phyloP scores from a whole-genome alignment of 306 rosid species.

The Ormosia emarginata region DNA sequence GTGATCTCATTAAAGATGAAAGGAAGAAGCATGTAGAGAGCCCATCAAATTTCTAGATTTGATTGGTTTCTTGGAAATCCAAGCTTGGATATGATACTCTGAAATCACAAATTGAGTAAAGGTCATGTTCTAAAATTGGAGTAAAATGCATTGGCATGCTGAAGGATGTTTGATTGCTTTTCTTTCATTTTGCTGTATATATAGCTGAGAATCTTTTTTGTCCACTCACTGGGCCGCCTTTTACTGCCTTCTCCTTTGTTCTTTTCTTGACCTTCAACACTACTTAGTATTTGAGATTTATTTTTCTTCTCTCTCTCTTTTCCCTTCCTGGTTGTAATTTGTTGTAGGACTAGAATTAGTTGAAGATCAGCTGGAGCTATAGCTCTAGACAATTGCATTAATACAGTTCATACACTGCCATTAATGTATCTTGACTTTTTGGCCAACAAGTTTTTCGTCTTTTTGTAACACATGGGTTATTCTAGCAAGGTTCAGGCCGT shows the following conservation, averaged over 20 bases:
- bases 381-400: conserved; percentile 14
- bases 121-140: conserved; percentile 18
- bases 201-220: conserved; percentile 26
- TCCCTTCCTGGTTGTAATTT: conserved; percentile 8
- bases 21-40: conserved; percentile 73
- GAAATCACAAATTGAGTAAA: conserved; percentile 13
- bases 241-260: conserved; percentile 8
- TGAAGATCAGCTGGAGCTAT: conserved; percentile 8
- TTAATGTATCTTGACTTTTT: conserved; percentile 15
- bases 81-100: not conserved
- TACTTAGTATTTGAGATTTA: conserved; percentile 22
- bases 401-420: conserved; percentile 11
- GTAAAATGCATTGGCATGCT: conserved; percentile 12
- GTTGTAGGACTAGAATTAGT: conserved; percentile 23
- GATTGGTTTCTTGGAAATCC: conserved; percentile 20
- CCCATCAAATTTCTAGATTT: conserved; percentile 60
- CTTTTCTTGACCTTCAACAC: conserved; percentile 15
- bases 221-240: not conserved
- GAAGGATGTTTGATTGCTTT: conserved; percentile 23
- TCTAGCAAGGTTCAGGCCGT: not conserved
- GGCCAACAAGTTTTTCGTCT: not conserved
- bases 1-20: conserved; percentile 44
- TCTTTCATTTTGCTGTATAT: conserved; percentile 38
- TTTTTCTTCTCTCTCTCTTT: not conserved
- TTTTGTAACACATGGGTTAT: not conserved